A percentile compares a stretch with the other conserved stretches of the same genome.
These are phyloP conservation scores for Saksenaea vasiformis DNA, from an alignment of 371 early-diverging fungal genomes.

Conservation along the genomic window DNA sequence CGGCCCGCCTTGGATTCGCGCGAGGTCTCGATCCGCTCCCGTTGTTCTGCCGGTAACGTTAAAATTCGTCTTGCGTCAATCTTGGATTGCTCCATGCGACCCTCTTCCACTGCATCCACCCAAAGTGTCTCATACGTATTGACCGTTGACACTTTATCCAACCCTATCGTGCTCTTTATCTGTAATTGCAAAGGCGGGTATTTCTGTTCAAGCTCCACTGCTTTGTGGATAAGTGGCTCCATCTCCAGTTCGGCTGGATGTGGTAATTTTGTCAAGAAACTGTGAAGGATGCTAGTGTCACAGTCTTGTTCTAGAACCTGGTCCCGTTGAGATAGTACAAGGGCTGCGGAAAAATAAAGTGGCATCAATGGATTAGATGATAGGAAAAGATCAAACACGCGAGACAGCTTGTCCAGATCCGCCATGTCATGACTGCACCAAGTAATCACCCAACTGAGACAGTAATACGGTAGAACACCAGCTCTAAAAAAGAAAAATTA, in stretches of 20 bases:
- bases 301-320: slow-evolving; percentile 47
- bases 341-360: slow-evolving; percentile 71
- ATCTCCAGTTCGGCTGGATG: slow-evolving; percentile 40
- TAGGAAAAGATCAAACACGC: slow-evolving; percentile 79
- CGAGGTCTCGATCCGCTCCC: background rate
- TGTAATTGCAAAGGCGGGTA: slow-evolving; percentile 48
- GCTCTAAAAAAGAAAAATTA: slow-evolving; percentile 32
- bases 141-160: slow-evolving; percentile 36
- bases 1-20: background rate
- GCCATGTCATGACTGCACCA: slow-evolving; percentile 85
- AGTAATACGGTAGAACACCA: slow-evolving; percentile 76
- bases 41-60: slow-evolving; percentile 9
- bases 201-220: slow-evolving; percentile 38
- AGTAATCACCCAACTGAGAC: slow-evolving; percentile 83
- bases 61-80: slow-evolving; percentile 20
- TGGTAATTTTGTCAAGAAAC: slow-evolving; percentile 59
- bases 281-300: slow-evolving; percentile 59
- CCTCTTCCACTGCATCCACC: slow-evolving; percentile 4
- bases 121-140: slow-evolving; percentile 31
- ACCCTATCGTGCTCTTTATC: slow-evolving; percentile 33
- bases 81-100: background rate
- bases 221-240: slow-evolving; percentile 36
- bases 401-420: slow-evolving; percentile 53
- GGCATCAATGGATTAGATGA: slow-evolving; percentile 74
- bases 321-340: slow-evolving; percentile 54